Evolutionary conservation across 1,284 basidiomycete genomes (phyloP), one percentile per base, ranked within the genome.

Genomic region (Vanrija sp.): DNA sequence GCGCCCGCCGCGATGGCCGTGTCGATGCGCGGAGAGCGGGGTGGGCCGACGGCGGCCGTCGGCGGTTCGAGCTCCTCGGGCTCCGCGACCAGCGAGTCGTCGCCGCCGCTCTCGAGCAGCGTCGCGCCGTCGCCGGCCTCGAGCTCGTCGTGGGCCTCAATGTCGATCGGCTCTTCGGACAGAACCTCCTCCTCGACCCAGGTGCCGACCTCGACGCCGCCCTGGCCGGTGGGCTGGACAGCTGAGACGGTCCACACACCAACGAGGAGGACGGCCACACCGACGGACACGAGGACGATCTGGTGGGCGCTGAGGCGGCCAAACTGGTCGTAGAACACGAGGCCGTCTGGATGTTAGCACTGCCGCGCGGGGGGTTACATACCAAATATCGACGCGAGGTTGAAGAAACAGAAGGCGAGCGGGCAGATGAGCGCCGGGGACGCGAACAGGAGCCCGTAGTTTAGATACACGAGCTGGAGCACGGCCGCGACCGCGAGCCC

Each of bases 381-480:
- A 72, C 75, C 73, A 52, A 92, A 81, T 69, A 95, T 94, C 14
- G 89, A 92, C 6, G 91, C 91, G 8, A 94, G 77, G 68, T 96
- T 97, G 79, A 96, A 98, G 74, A 93, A 92, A 76, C 92, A 96
- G 75, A 97, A 98, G 2, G 93, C 92, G 65, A 93, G 83, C 25
- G 94, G 94, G 74, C 92, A 96, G 43, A 97, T 88, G 48, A 96
- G 78, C 0, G 91, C 93, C 0, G 94, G 94, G 64, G 88, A 85
- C 8, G 88, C 89, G 42, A 94, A 81, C 39, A 87, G 82, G 50
- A 98, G 79, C 10, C 86, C 86, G 72, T 92, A 92, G 78, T 98
- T 92, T 62, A 97, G 82, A 73, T 98, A 98, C 83, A 90, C 93
- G 34, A 97, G 81, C 74, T 84, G 77, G 5, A 67, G 52, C 18